Conservation (phyloP, 1,139 yeast species). For the Saccharomyces hybrid region DNA sequence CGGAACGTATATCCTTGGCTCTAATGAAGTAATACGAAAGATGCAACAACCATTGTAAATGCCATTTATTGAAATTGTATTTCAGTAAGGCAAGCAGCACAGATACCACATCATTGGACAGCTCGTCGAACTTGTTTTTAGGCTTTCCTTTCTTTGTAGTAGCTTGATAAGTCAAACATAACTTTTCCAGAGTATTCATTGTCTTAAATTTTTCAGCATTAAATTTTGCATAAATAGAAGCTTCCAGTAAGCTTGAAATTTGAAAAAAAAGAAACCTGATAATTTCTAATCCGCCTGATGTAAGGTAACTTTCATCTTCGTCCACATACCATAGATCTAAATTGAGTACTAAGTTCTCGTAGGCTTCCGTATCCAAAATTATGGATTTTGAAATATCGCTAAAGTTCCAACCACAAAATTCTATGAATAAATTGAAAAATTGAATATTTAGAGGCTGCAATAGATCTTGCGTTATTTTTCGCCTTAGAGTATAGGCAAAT, state of each 20-base stretch:
- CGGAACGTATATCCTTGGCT: conserved; percentile 17
- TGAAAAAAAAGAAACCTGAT: conserved; percentile 49
- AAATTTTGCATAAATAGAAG: conserved; percentile 42
- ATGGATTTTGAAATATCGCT: conserved; percentile 38
- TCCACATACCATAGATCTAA: conserved; percentile 40
- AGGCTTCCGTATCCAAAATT: conserved; percentile 40
- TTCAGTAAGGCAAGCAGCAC: conserved; percentile 35
- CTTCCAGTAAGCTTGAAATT: conserved; percentile 44
- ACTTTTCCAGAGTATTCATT: conserved; percentile 45
- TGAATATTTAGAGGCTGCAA: conserved; percentile 22
- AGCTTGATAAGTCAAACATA: conserved; percentile 39
- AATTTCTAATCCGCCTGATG: conserved; percentile 31
- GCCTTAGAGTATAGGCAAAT: conserved; percentile 23
- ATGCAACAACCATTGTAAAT: conserved; percentile 36
- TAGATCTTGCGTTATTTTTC: conserved; percentile 17
- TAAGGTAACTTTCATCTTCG: conserved; percentile 8
- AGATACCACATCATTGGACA: conserved; percentile 33
- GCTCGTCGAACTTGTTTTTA: conserved; percentile 35
- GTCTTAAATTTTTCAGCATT: conserved; percentile 46
- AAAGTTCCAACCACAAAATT: conserved; percentile 41
- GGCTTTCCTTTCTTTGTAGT: conserved; percentile 25
- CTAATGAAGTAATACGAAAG: conserved; percentile 37
- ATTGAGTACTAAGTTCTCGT: conserved; percentile 40
- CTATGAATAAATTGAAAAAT: conserved; percentile 36
- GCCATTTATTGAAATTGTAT: conserved; percentile 35